Evolutionary conservation across 768 basidiomycete genomes (phyloP).

Genomic region (Mrakia frigida): DNA sequence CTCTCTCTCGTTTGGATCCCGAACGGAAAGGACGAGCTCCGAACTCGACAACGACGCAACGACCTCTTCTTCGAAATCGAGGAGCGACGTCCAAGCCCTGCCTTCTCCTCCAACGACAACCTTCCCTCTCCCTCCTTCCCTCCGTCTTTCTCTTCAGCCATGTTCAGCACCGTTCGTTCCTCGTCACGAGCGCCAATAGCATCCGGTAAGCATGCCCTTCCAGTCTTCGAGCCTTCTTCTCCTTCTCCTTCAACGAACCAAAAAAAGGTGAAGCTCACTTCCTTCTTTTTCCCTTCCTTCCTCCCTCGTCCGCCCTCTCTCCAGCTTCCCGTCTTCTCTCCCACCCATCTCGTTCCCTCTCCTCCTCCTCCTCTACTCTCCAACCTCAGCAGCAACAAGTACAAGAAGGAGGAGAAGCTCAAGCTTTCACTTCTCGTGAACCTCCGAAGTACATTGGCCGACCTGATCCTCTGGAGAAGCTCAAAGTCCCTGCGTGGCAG

Average conservation of each 20-base stretch:
- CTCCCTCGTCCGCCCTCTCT: no score
- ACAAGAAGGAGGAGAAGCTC: no score
- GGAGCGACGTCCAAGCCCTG: not conserved
- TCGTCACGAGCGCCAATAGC: conserved; percentile 11
- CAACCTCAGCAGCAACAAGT: not conserved
- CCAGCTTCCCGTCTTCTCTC: not conserved
- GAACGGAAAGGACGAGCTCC: not conserved
- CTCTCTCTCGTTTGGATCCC: not conserved
- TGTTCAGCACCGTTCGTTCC: not conserved
- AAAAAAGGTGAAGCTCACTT: not conserved
- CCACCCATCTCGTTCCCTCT: not conserved
- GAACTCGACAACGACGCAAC: not conserved
- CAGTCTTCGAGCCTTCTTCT: no score
- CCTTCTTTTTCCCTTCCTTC: not conserved
- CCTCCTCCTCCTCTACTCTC: not conserved
- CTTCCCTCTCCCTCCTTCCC: not conserved
- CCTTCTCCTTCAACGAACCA: no score
- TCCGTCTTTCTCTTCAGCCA: not conserved
- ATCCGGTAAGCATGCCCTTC: not conserved
- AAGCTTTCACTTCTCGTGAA: not conserved
- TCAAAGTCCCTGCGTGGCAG: not conserved
- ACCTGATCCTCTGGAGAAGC: not conserved
- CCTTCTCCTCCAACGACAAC: not conserved
- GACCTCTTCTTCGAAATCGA: no score
- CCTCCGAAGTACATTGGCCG: not conserved